Evolutionary conservation across 2,329 filamentous ascomycete genomes (phyloP).

Genomic region (Aspergillus arachidicola): DNA sequence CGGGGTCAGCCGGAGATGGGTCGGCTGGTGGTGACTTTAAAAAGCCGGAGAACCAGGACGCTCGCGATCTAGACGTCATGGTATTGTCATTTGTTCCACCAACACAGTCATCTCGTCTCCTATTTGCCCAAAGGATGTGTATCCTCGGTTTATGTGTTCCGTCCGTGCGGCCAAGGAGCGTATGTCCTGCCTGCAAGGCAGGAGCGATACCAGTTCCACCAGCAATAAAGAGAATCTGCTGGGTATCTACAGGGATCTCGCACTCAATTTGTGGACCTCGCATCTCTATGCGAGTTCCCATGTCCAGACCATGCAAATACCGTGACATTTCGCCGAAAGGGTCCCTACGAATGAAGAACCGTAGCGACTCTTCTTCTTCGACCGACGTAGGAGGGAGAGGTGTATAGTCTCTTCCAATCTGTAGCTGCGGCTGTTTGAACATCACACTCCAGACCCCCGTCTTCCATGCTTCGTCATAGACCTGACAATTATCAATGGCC

Average conservation of each 20-base stretch:
- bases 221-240: constrained; percentile 76
- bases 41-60: constrained; percentile 35
- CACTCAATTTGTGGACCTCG: constrained; percentile 78
- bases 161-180: constrained; percentile 49
- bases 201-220: constrained; percentile 92
- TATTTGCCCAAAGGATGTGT: constrained; percentile 81
- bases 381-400: constrained; percentile 61
- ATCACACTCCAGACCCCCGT: constrained; percentile 83
- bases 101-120: constrained; percentile 65
- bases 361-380: constrained; percentile 50
- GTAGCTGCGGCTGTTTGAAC: constrained; percentile 90
- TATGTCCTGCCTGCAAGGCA: constrained; percentile 76
- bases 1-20: background rate
- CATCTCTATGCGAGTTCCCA: constrained; percentile 69
- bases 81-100: constrained; percentile 59
- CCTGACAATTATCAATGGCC: constrained; percentile 34
- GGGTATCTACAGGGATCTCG: constrained; percentile 56
- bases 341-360: constrained; percentile 79
- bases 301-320: constrained; percentile 69
- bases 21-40: constrained; percentile 21
- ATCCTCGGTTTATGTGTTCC: constrained; percentile 51
- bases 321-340: constrained; percentile 80
- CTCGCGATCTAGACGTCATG: constrained; percentile 13
- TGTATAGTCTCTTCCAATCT: constrained; percentile 90
- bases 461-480: constrained; percentile 55